A percentile compares a stretch with the other conserved stretches of the same genome.
Conservation (phyloP, 2,329 filamentous ascomycete genomes). For the Ophiobolus disseminans region DNA sequence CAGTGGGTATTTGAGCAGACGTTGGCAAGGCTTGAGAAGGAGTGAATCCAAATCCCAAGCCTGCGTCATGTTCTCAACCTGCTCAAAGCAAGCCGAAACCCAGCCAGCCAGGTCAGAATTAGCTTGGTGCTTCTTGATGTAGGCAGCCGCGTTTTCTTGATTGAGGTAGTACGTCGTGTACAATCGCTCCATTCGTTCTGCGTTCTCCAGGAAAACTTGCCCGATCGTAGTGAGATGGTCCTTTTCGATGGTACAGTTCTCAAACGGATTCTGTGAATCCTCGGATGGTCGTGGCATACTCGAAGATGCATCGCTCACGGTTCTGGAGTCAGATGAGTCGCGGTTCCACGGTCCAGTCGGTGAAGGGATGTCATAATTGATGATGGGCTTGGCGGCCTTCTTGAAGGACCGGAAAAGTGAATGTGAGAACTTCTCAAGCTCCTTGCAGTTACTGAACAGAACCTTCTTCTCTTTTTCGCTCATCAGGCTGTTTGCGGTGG, state of each 20-base stretch:
- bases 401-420: conserved; percentile 84
- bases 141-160: conserved; percentile 68
- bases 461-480: conserved; percentile 84
- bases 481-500: conserved; percentile 81
- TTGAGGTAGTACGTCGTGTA: conserved; percentile 71
- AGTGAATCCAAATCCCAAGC: conserved; percentile 96
- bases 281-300: conserved; percentile 26
- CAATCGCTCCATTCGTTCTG: conserved; percentile 67
- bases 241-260: conserved; percentile 52
- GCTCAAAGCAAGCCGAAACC: conserved; percentile 91
- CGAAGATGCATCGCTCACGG: conserved; percentile 24
- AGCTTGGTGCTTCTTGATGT: conserved; percentile 61
- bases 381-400: conserved; percentile 78
- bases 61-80: conserved; percentile 87
- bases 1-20: conserved; percentile 91
- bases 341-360: conserved; percentile 33
- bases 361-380: conserved; percentile 58
- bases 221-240: conserved; percentile 67
- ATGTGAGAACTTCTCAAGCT: conserved; percentile 82
- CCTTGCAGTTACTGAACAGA: conserved; percentile 91
- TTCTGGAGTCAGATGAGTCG: conserved; percentile 28
- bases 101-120: conserved; percentile 73
- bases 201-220: conserved; percentile 63
- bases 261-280: conserved; percentile 37
- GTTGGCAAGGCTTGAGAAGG: conserved; percentile 96